These are phyloP conservation scores for Tieghemostelium lacteum DNA, from an alignment of 78 protist genomes.

Conservation along the genomic window DNA sequence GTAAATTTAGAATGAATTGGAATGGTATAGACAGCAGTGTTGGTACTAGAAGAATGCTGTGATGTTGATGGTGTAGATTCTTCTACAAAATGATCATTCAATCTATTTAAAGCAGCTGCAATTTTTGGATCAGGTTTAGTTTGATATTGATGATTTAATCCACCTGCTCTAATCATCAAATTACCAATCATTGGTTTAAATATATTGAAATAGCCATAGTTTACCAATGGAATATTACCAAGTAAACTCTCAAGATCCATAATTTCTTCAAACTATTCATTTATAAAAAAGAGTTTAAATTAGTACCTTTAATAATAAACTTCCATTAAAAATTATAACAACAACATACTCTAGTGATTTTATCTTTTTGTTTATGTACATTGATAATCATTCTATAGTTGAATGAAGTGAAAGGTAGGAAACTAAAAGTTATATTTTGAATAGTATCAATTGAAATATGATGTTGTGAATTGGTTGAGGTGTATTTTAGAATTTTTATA, in stretches of 20 bases:
- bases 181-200: conserved; percentile 51
- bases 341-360: conserved; percentile 31
- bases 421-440: neutral
- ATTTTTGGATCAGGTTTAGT: conserved; percentile 2
- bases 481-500: conserved; percentile 9
- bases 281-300: neutral
- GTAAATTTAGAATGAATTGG: neutral
- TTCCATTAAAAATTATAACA: neutral
- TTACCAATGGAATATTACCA: conserved; percentile 48
- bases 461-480: neutral
- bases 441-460: conserved; percentile 10
- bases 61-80: too few species aligned
- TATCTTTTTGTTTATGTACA: conserved; percentile 41
- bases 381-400: conserved; percentile 26
- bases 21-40: neutral
- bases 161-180: conserved; percentile 18
- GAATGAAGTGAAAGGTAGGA: conserved; percentile 17
- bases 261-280: conserved; percentile 50
- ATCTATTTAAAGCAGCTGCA: neutral
- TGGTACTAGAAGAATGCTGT: too few species aligned
- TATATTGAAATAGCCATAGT: conserved; percentile 37
- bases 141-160: neutral
- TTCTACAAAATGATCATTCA: neutral
- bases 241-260: conserved; percentile 34
- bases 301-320: neutral